Evolutionary conservation across 352 stramenopile genomes (phyloP), one percentile per base, ranked within the genome.

Genomic region (Phytophthora capsici): DNA sequence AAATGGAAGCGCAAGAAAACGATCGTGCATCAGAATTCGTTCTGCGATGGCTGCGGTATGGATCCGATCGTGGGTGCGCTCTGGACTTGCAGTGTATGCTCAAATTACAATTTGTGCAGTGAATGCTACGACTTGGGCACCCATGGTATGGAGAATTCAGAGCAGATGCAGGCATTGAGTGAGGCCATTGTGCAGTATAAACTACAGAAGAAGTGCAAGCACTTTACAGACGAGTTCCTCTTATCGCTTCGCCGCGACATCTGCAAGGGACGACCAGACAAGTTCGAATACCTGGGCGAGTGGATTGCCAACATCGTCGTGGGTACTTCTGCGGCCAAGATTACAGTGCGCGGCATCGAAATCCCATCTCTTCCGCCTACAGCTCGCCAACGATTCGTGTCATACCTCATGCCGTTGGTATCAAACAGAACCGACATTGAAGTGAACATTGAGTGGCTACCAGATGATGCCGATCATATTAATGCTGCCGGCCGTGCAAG

Each of bases 271-370:
- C 71, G 84, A 32, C 75, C 83, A 0, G 84, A 91, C 73, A 94
- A 94, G 69, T 90, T 94, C 52, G 80, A 94, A 63, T 92, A 94
- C 56, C 66, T 94, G 38, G 84, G 86, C 25, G 75, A 78, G 25
- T 94, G 86, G 86, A 90, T 94, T 71, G 86, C 77, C 28, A 81
- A 85, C 32, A 92, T 94, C 54, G 79, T 94, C 6, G 79, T 86
- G 46, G 84, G 83, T 36, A 89, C 74, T 8, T 56, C 82, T 4
- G 72, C 82, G 40, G 81, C 66, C 41, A 91, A 92, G 67, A 94
- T 94, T 53, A 89, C 75, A 40, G 84, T 92, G 41, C 86, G 86
- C 4, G 86, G 86, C 8, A 89, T 93, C 49, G 86, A 94, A 68
- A 91, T 93, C 49, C 84, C 86, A 14, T 75, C 78, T 8, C 66